phyloP scores from a whole-genome alignment of 1,139 yeast genomes.

The Pneumocystis sp. region DNA sequence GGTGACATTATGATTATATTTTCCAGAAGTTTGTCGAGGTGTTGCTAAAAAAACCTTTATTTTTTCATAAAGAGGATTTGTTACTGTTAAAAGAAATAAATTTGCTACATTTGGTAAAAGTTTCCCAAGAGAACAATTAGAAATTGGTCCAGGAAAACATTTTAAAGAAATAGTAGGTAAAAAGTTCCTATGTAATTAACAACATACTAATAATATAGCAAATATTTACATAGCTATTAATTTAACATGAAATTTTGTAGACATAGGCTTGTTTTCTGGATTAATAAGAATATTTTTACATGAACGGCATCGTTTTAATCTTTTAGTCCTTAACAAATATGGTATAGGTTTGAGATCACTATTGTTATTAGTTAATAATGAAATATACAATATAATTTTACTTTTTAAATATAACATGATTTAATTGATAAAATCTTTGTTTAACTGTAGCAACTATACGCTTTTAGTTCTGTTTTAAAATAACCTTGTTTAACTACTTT shows the following conservation, averaged over 20 bases:
- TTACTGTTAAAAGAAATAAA: background rate
- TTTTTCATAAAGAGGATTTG: conserved; percentile 1
- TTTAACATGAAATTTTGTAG: background rate
- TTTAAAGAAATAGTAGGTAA: background rate
- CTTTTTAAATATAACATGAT: background rate
- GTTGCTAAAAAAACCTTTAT: conserved; percentile 1
- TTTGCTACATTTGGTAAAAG: background rate
- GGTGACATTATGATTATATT: background rate
- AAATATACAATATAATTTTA: background rate
- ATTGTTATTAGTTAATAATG: background rate
- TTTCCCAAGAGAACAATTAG: background rate
- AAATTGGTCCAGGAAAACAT: background rate
- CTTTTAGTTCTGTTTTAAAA: background rate
- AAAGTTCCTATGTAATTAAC: conserved; percentile 1
- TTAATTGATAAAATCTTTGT: background rate
- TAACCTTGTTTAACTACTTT: background rate
- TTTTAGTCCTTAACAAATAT: conserved; percentile 14
- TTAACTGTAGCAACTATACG: background rate
- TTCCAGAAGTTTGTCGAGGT: background rate
- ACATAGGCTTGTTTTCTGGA: conserved; percentile 12
- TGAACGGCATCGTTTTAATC: conserved; percentile 16
- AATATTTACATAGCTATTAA: conserved; percentile 1
- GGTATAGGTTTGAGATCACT: conserved; percentile 12
- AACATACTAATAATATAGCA: background rate
- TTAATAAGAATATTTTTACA: conserved; percentile 17